Evolutionary conservation across 208 protist genomes (phyloP).

Genomic region (Acanthamoeba polyphaga): DNA sequence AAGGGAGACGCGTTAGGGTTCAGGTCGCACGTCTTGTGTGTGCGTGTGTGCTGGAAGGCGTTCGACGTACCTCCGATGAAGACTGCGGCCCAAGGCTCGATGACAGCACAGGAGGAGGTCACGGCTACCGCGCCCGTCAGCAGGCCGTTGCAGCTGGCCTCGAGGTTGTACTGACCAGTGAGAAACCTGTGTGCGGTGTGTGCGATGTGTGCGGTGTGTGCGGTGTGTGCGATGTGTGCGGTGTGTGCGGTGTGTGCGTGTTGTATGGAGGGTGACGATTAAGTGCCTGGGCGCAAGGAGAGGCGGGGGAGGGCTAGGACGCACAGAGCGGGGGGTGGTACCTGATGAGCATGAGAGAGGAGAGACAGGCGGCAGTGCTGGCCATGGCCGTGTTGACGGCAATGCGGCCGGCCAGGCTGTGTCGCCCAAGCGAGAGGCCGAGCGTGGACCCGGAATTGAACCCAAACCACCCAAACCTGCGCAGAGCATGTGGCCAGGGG

Average conservation of each 20-base stretch:
- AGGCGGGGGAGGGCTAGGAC: neutral
- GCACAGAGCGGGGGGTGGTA: neutral
- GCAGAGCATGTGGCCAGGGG: neutral
- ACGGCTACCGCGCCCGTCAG: slow-evolving; percentile 35
- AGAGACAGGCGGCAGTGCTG: neutral
- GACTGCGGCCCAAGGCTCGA: slow-evolving; percentile 62
- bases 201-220: too few relatives aligned
- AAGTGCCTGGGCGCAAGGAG: neutral
- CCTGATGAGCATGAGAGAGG: slow-evolving; percentile 2
- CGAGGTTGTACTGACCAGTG: slow-evolving; percentile 30
- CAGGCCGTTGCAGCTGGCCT: slow-evolving; percentile 36
- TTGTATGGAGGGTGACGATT: too few relatives aligned
- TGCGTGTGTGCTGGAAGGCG: neutral
- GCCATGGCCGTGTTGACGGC: slow-evolving; percentile 72
- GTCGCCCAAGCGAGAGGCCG: neutral
- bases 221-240: neutral
- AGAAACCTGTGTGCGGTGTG: neutral
- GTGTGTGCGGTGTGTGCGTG: neutral
- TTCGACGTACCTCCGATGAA: slow-evolving; percentile 37
- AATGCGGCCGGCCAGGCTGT: slow-evolving; percentile 5
- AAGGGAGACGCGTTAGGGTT: neutral
- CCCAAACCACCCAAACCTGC: slow-evolving; percentile 68
- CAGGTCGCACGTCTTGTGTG: neutral
- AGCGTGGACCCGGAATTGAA: slow-evolving; percentile 69
- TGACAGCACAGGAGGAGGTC: slow-evolving; percentile 46